phyloP scores from a whole-genome alignment of 371 early-diverging fungal species.

The Chytridium lagenaria region DNA sequence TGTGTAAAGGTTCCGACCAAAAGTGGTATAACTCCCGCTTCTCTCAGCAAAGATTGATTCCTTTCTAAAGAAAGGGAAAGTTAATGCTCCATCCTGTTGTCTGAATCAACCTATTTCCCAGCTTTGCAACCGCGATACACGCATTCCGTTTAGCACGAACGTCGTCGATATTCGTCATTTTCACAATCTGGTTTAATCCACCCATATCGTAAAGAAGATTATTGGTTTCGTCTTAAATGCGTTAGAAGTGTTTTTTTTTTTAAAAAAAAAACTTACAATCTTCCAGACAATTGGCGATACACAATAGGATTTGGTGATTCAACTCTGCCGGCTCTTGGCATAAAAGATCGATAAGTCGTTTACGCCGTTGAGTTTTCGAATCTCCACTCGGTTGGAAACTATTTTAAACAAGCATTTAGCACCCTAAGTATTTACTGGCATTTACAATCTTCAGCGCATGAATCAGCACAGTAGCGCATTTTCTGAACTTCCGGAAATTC shows the following conservation, averaged over 20 bases:
- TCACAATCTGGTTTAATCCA: conserved; percentile 43
- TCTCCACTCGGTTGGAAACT: conserved; percentile 53
- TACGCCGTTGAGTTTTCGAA: conserved; percentile 50
- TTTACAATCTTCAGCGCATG: conserved; percentile 56
- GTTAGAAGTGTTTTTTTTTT: not conserved
- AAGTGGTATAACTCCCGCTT: conserved; percentile 46
- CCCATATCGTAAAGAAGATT: conserved; percentile 43
- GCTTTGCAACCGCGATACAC: conserved; percentile 37
- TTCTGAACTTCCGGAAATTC: conserved; percentile 60
- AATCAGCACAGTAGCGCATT: conserved; percentile 52
- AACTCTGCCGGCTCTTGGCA: conserved; percentile 46
- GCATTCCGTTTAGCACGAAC: conserved; percentile 44
- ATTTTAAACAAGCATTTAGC: conserved; percentile 20
- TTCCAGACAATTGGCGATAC: conserved; percentile 55
- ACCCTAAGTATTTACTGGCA: not conserved
- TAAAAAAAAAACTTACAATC: conserved; percentile 34
- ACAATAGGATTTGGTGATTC: conserved; percentile 48
- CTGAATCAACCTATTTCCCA: conserved; percentile 39
- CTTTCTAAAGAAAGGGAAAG: conserved; percentile 43
- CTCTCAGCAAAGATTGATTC: conserved; percentile 47
- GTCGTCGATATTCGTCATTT: conserved; percentile 47
- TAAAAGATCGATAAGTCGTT: conserved; percentile 52
- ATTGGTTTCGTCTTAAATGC: conserved; percentile 45
- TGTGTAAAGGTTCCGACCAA: conserved; percentile 37
- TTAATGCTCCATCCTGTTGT: too few species aligned